A percentile compares a stretch with the other conserved stretches of the same genome.
phyloP scores from a whole-genome alignment of 805 yeast genomes.

The Cyberlindnera maritima region DNA sequence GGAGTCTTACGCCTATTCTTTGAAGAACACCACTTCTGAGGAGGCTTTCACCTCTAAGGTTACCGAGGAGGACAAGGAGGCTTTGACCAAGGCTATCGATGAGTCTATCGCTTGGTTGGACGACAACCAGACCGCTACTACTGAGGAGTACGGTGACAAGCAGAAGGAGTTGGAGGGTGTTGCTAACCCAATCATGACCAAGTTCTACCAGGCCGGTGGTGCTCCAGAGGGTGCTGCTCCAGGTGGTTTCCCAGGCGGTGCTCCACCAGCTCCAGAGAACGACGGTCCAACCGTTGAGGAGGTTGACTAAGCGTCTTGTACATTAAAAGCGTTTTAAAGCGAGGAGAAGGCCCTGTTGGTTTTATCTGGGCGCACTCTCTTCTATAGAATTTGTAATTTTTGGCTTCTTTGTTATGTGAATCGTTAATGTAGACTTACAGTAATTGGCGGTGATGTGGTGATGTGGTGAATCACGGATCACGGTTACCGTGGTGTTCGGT shows the following conservation, averaged over 20 bases:
- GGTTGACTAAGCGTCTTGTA: slow-evolving; percentile 49
- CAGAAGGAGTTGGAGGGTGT: slow-evolving; percentile 94
- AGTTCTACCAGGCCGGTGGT: slow-evolving; percentile 96
- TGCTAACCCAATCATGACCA: slow-evolving; percentile 96
- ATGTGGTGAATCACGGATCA: no score
- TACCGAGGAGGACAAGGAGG: slow-evolving; percentile 63
- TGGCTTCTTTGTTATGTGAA: background rate
- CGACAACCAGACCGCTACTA: slow-evolving; percentile 85
- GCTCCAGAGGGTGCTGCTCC: slow-evolving; percentile 56
- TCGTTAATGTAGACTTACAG: background rate
- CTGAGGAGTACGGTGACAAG: slow-evolving; percentile 88
- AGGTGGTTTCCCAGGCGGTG: slow-evolving; percentile 56
- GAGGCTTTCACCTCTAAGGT: slow-evolving; percentile 78
- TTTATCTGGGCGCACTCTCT: background rate
- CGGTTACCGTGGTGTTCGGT: no score
- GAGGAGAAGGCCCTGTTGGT: background rate
- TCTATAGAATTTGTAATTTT: background rate
- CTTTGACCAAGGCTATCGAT: slow-evolving; percentile 74
- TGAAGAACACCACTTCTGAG: slow-evolving; percentile 79
- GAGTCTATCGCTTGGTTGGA: slow-evolving; percentile 92
- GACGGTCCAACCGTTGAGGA: slow-evolving; percentile 76
- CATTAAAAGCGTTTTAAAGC: background rate
- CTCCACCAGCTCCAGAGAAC: slow-evolving; percentile 44
- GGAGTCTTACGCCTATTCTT: slow-evolving; percentile 92
- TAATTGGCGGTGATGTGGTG: no score